Evolutionary conservation across 768 basidiomycete genomes (phyloP).

Genomic region (Podaxis sp.): DNA sequence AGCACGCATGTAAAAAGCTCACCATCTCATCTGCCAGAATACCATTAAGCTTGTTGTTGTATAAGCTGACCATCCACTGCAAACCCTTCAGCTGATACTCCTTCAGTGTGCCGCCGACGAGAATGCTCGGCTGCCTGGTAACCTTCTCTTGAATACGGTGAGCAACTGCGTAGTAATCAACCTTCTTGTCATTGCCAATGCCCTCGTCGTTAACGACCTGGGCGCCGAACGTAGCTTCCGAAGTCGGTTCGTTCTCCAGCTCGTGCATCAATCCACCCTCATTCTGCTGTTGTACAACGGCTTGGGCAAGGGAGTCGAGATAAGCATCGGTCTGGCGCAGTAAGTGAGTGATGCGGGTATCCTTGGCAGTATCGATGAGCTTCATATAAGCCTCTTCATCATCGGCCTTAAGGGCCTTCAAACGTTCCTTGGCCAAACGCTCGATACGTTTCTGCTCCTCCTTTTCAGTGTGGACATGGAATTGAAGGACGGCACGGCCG

Average conservation of each 20-base stretch:
- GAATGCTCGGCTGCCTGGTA: slow-evolving; percentile 64
- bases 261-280: slow-evolving; percentile 50
- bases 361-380: slow-evolving; percentile 98
- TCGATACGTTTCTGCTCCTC: slow-evolving; percentile 98
- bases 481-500: slow-evolving; percentile 74
- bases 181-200: slow-evolving; percentile 61
- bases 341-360: slow-evolving; percentile 96
- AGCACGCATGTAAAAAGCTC: slow-evolving; percentile 18
- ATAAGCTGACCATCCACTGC: slow-evolving; percentile 98
- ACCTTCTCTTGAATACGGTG: slow-evolving; percentile 90
- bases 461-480: slow-evolving; percentile 91
- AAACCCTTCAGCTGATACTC: slow-evolving; percentile 94
- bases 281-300: slow-evolving; percentile 89
- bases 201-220: slow-evolving; percentile 63
- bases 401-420: slow-evolving; percentile 95
- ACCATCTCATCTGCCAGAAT: slow-evolving; percentile 96
- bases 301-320: slow-evolving; percentile 92
- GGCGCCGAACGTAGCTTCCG: slow-evolving; percentile 90
- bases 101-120: slow-evolving; percentile 87
- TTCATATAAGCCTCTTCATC: slow-evolving; percentile 99
- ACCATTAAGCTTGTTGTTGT: slow-evolving; percentile 94
- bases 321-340: slow-evolving; percentile 92
- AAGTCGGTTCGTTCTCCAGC: slow-evolving; percentile 56
- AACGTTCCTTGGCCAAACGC: slow-evolving; percentile 93
- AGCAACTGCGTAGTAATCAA: slow-evolving; percentile 96